Evolutionary conservation across 2,329 filamentous ascomycete genomes (phyloP).

Genomic region (Tolypocladium inflatum): DNA sequence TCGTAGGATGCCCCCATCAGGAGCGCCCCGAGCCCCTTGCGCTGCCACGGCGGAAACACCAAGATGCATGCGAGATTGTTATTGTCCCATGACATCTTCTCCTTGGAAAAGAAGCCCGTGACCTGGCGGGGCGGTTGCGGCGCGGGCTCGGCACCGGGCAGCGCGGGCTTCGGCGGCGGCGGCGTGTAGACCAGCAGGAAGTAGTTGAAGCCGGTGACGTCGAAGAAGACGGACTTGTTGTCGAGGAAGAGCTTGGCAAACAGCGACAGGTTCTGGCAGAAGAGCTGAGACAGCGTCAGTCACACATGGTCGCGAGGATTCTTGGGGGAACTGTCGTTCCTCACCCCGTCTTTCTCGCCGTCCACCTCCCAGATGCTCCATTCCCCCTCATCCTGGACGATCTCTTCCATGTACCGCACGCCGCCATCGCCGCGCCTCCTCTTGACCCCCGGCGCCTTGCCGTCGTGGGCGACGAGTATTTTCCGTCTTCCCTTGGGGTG

Average conservation of each 20-base stretch:
- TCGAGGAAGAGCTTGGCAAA: slow-evolving; percentile 97
- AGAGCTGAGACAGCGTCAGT: slow-evolving; percentile 43
- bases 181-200: slow-evolving; percentile 76
- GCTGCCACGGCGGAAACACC: slow-evolving; percentile 91
- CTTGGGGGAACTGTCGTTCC: slow-evolving; percentile 14
- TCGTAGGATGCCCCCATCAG: slow-evolving; percentile 93
- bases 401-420: slow-evolving; percentile 29
- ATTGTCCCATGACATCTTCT: slow-evolving; percentile 97
- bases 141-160: slow-evolving; percentile 2
- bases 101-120: slow-evolving; percentile 96
- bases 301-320: neutral
- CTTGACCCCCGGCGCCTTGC: slow-evolving; percentile 22
- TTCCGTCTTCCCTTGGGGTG: slow-evolving; percentile 40
- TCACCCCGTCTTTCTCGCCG: slow-evolving; percentile 69
- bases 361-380: slow-evolving; percentile 92
- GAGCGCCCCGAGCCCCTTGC: slow-evolving; percentile 76
- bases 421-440: slow-evolving; percentile 26
- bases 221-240: slow-evolving; percentile 97
- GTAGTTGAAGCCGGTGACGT: slow-evolving; percentile 89
- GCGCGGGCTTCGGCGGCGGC: slow-evolving; percentile 14
- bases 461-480: slow-evolving; percentile 25
- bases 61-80: slow-evolving; percentile 97
- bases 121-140: slow-evolving; percentile 33
- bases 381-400: slow-evolving; percentile 52
- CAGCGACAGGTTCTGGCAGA: slow-evolving; percentile 89